phyloP scores from a whole-genome alignment of 2,329 filamentous ascomycete genomes.

The Tolypocladium endophyticum region DNA sequence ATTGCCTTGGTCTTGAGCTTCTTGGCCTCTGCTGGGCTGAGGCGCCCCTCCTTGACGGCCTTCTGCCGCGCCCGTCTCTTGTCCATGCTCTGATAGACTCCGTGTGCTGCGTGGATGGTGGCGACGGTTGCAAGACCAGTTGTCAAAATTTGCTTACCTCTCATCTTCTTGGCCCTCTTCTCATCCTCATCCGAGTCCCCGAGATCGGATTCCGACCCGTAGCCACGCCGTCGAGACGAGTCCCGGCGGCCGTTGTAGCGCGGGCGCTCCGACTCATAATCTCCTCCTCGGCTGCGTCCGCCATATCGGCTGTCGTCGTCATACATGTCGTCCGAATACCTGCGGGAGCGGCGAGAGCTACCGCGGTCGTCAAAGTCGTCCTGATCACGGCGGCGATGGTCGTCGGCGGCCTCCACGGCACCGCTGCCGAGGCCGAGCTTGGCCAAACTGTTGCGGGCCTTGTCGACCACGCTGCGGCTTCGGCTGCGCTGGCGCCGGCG shows the following conservation, averaged over 20 bases:
- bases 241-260: slow-evolving; percentile 28
- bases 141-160: slow-evolving; percentile 51
- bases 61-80: slow-evolving; percentile 41
- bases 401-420: slow-evolving; percentile 24
- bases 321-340: slow-evolving; percentile 33
- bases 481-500: slow-evolving; percentile 37
- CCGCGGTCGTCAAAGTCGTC: slow-evolving; percentile 34
- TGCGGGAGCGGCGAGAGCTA: slow-evolving; percentile 24
- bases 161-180: slow-evolving; percentile 44
- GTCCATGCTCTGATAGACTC: slow-evolving; percentile 48
- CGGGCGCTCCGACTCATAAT: slow-evolving; percentile 37
- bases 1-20: slow-evolving; percentile 48
- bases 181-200: slow-evolving; percentile 49
- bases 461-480: slow-evolving; percentile 56
- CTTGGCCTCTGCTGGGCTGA: slow-evolving; percentile 39
- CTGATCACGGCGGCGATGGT: slow-evolving; percentile 27
- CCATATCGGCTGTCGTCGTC: slow-evolving; percentile 33
- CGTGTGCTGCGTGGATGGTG: slow-evolving; percentile 50
- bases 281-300: slow-evolving; percentile 25
- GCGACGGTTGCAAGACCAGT: slow-evolving; percentile 46
- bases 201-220: slow-evolving; percentile 42
- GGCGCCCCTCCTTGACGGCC: slow-evolving; percentile 42
- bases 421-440: slow-evolving; percentile 49
- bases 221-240: slow-evolving; percentile 24
- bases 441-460: slow-evolving; percentile 49